phyloP scores from a whole-genome alignment of 2,329 filamentous ascomycete genomes.

The Dothiorella sarmentorum region DNA sequence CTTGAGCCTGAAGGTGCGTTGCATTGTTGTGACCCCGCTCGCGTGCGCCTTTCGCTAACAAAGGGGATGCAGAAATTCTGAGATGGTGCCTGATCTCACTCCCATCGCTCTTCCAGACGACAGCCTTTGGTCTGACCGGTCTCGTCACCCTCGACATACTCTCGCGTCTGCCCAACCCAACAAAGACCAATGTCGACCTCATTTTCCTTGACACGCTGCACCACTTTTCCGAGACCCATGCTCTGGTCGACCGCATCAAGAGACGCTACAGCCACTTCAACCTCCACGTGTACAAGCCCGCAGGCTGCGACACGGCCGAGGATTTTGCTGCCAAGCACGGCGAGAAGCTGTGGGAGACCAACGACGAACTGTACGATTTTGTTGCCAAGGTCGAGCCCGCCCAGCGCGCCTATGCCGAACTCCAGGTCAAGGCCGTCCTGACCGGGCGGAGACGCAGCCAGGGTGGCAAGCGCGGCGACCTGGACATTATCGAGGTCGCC shows the following conservation, averaged over 20 bases:
- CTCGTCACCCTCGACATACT: conserved; percentile 62
- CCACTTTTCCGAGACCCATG: conserved; percentile 51
- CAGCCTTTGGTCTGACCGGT: conserved; percentile 50
- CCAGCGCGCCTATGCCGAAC: conserved; percentile 81
- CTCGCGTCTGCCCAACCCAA: conserved; percentile 65
- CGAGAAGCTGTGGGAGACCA: conserved; percentile 75
- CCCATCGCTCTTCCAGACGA: conserved; percentile 69
- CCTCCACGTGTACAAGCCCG: conserved; percentile 87
- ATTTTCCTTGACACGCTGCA: conserved; percentile 55
- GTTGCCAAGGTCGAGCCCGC: conserved; percentile 96
- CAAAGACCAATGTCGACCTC: conserved; percentile 51
- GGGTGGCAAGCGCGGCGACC: conserved; percentile 83
- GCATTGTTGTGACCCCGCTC: conserved; percentile 18
- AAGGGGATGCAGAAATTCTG: conserved; percentile 63
- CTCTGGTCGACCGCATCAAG: conserved; percentile 63
- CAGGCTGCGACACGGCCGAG: conserved; percentile 65
- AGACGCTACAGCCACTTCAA: conserved; percentile 72
- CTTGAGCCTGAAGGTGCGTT: conserved; percentile 71
- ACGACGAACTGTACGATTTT: conserved; percentile 92
- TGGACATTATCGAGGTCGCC: conserved; percentile 90
- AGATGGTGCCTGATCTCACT: conserved; percentile 89
- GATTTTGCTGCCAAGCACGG: conserved; percentile 85
- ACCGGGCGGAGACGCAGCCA: conserved; percentile 90
- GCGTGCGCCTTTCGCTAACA: conserved; percentile 27
- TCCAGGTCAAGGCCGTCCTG: conserved; percentile 84